Evolutionary conservation across 179 eudicot species (phyloP).

Genomic region (Beta corolliflora): DNA sequence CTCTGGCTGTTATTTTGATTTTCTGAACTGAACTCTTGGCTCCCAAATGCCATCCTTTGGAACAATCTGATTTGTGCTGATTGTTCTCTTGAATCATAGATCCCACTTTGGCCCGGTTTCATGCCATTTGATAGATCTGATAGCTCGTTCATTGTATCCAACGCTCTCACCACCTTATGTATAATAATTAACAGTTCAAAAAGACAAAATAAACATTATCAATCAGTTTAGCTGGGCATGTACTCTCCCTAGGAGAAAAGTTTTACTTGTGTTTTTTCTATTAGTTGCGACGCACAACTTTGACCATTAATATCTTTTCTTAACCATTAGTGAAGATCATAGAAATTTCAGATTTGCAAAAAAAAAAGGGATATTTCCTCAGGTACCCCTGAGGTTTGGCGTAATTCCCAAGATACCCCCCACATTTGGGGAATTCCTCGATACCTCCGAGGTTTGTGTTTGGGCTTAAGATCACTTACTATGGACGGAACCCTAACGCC

Average conservation of each 20-base stretch:
- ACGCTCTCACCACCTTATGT: conserved; percentile 78
- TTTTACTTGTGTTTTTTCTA: no score
- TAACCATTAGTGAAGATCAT: no score
- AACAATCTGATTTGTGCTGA: conserved; percentile 85
- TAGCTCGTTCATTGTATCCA: conserved; percentile 57
- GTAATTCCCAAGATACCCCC: no score
- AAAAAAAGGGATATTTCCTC: no score
- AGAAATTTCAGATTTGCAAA: no score
- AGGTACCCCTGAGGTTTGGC: no score
- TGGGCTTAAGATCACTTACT: no score
- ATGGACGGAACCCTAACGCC: no score
- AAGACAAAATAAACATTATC: background rate
- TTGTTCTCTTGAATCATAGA: conserved; percentile 72
- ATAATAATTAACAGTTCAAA: background rate
- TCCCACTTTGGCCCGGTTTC: conserved; percentile 84
- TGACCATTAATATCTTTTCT: no score
- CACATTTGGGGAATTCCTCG: no score
- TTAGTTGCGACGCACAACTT: no score
- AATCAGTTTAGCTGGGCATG: background rate
- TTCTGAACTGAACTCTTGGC: conserved; percentile 72
- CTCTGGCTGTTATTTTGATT: conserved; percentile 44
- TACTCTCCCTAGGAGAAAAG: background rate
- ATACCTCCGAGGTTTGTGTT: no score
- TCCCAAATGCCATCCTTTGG: conserved; percentile 88
- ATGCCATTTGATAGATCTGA: conserved; percentile 78